Conservation (phyloP, 2,329 filamentous ascomycete genomes). For the Microsporum canis region DNA sequence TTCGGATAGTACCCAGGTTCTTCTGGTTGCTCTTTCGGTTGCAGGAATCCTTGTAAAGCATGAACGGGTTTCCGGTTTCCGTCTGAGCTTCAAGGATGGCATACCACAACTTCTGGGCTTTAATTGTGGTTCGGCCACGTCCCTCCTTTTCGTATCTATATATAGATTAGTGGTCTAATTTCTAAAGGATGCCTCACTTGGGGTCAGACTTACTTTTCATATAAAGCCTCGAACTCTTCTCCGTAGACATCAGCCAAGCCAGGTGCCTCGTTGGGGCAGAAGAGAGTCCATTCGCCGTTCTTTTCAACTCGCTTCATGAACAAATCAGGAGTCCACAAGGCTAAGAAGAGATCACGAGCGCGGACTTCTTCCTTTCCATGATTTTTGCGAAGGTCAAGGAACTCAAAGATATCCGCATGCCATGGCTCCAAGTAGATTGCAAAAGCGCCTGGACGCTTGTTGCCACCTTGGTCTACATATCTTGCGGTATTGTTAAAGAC, state of each 20-base stretch:
- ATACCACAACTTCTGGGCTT: slow-evolving; percentile 99
- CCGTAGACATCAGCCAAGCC: slow-evolving; percentile 94
- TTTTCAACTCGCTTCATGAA: slow-evolving; percentile 99
- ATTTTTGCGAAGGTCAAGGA: slow-evolving; percentile 96
- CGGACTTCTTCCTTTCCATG: slow-evolving; percentile 98
- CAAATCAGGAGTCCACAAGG: slow-evolving; percentile 94
- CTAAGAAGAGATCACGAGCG: slow-evolving; percentile 93
- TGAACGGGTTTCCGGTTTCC: slow-evolving; percentile 97
- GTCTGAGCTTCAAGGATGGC: slow-evolving; percentile 96
- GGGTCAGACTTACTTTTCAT: slow-evolving; percentile 46
- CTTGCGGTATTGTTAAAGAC: slow-evolving; percentile 99
- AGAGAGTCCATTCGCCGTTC: slow-evolving; percentile 93
- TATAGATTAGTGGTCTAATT: slow-evolving; percentile 8
- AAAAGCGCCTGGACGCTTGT: slow-evolving; percentile 97
- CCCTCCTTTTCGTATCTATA: slow-evolving; percentile 73
- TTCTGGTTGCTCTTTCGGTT: slow-evolving; percentile 99
- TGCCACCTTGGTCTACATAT: slow-evolving; percentile 97
- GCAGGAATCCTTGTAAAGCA: slow-evolving; percentile 98
- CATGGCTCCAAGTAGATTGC: slow-evolving; percentile 98
- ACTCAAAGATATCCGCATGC: slow-evolving; percentile 96
- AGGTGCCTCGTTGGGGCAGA: slow-evolving; percentile 95
- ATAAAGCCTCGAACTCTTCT: slow-evolving; percentile 91
- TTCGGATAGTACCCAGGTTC: slow-evolving; percentile 96
- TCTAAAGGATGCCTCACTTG: background rate
- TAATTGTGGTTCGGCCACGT: slow-evolving; percentile 78